A percentile compares a stretch with the other conserved stretches of the same genome.
Conservation (phyloP, 1,284 basidiomycete species). For the Flammula alnicola region DNA sequence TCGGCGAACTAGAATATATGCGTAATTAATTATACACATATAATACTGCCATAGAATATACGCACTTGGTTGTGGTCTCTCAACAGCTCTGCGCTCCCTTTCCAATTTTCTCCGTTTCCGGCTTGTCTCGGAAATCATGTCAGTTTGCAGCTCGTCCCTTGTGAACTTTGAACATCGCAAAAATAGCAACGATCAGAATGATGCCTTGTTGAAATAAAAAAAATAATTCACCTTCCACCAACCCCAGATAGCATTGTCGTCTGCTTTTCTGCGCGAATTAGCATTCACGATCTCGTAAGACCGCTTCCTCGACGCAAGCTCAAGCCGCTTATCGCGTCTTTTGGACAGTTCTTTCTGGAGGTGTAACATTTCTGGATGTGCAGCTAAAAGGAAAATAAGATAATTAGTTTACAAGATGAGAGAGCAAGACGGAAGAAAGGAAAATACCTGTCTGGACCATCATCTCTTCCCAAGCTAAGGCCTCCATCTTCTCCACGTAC, state of each 20-base stretch:
- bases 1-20: constrained; percentile 44
- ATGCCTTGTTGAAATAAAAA: constrained; percentile 9
- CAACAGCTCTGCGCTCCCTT: constrained; percentile 75
- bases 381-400: constrained; percentile 46
- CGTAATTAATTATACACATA: constrained; percentile 12
- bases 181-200: not conserved
- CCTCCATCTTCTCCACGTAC: constrained; percentile 85
- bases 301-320: constrained; percentile 72
- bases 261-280: constrained; percentile 57
- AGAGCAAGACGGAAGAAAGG: constrained; percentile 11
- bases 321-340: constrained; percentile 74
- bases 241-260: constrained; percentile 73
- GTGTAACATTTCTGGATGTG: constrained; percentile 84
- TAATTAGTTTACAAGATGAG: constrained; percentile 15
- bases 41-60: constrained; percentile 13
- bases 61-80: constrained; percentile 74
- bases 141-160: constrained; percentile 75
- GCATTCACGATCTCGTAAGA: constrained; percentile 65
- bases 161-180: constrained; percentile 48
- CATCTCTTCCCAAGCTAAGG: constrained; percentile 75
- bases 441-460: constrained; percentile 63
- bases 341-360: constrained; percentile 75
- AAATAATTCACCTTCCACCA: constrained; percentile 73
- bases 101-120: constrained; percentile 81
- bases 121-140: constrained; percentile 84